These are phyloP conservation scores for Sechiopsis laciniata DNA, from an alignment of 306 rosid genomes.

Conservation along the genomic window DNA sequence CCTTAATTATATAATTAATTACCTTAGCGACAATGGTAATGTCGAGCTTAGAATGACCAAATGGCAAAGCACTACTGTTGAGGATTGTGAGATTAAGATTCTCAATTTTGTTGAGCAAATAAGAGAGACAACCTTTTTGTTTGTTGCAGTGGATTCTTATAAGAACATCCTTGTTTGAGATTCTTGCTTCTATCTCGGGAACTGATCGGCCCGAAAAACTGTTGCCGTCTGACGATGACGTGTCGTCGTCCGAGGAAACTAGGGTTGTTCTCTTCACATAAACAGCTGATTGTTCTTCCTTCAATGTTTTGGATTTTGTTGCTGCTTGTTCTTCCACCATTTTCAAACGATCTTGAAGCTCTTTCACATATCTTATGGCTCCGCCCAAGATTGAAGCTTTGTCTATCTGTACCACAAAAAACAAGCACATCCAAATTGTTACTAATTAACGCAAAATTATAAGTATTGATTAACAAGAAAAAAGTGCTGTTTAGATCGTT, in stretches of 20 bases:
- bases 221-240: not conserved
- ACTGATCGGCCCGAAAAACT: conserved; percentile 31
- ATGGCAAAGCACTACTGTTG: conserved; percentile 52
- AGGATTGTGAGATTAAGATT: conserved; percentile 45
- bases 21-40: conserved; percentile 73
- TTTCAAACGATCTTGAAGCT: conserved; percentile 50
- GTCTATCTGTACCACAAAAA: conserved; percentile 32
- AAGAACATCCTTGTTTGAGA: conserved; percentile 51
- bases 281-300: conserved; percentile 32
- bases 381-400: conserved; percentile 84
- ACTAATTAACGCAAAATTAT: too few species aligned
- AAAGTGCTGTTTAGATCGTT: too few species aligned
- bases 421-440: not conserved
- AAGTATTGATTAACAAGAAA: too few species aligned
- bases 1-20: conserved; percentile 18
- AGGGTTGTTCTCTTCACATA: conserved; percentile 43
- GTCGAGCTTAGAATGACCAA: conserved; percentile 49
- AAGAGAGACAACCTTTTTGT: conserved; percentile 33
- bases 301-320: conserved; percentile 28
- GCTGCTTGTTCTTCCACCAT: conserved; percentile 45
- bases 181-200: conserved; percentile 68
- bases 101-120: conserved; percentile 39
- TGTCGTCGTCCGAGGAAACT: conserved; percentile 32
- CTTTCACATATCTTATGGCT: conserved; percentile 55
- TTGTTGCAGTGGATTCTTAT: conserved; percentile 55